These are phyloP conservation scores for Stereocaulon alpinum DNA, from an alignment of 495 filamentous ascomycete genomes.

Conservation along the genomic window DNA sequence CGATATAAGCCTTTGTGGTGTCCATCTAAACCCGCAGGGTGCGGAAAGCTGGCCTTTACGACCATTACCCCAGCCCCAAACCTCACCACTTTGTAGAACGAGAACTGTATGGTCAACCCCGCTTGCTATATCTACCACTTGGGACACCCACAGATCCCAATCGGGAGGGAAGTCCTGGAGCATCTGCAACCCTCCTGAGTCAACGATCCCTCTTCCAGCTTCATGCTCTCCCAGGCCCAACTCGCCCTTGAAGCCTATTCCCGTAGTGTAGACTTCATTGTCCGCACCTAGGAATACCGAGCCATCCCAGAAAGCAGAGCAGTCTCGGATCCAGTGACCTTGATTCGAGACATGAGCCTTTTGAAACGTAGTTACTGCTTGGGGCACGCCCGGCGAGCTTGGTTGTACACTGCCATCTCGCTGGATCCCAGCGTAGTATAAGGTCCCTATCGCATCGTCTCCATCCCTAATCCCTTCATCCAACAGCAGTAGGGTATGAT, in stretches of 20 bases:
- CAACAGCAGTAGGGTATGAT: conserved; percentile 70
- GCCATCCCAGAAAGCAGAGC: conserved; percentile 69
- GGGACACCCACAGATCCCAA: conserved; percentile 23
- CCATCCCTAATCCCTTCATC: conserved; percentile 29
- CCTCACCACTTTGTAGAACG: conserved; percentile 61
- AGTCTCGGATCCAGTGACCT: conserved; percentile 24
- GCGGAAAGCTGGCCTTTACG: conserved; percentile 75
- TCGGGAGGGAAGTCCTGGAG: conserved; percentile 53
- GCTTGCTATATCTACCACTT: conserved; percentile 49
- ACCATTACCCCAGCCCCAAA: conserved; percentile 80
- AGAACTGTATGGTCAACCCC: conserved; percentile 69
- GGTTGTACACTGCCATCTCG: conserved; percentile 34
- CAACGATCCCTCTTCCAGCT: conserved; percentile 8
- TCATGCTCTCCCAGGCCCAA: conserved; percentile 45
- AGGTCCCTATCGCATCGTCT: conserved; percentile 6
- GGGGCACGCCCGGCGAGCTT: not conserved
- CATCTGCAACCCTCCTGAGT: conserved; percentile 17
- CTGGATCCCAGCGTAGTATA: conserved; percentile 56
- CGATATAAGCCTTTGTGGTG: conserved; percentile 50
- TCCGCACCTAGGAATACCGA: conserved; percentile 44
- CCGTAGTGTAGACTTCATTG: conserved; percentile 49
- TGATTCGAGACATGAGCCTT: conserved; percentile 15
- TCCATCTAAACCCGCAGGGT: conserved; percentile 36
- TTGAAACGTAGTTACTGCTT: conserved; percentile 6
- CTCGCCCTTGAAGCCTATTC: conserved; percentile 59